Evolutionary conservation across 2,329 filamentous ascomycete genomes (phyloP).

Genomic region (Lachnellula hyalina): DNA sequence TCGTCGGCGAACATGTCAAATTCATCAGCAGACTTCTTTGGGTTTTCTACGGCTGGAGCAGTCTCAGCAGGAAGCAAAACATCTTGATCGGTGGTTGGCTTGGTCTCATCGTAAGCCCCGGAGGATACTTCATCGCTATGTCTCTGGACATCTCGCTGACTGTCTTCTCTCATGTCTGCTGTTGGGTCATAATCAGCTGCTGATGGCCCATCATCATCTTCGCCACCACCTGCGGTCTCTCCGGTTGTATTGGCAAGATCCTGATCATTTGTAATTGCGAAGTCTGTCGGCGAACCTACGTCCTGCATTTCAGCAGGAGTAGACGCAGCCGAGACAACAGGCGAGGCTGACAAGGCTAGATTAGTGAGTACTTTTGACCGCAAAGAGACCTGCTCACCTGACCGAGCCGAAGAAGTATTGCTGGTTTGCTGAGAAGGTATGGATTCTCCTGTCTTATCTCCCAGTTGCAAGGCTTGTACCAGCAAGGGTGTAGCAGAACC

Average conservation of each 20-base stretch:
- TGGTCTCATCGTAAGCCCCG: conserved; percentile 53
- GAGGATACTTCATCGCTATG: conserved; percentile 52
- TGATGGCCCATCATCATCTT: conserved; percentile 70
- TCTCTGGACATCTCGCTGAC: conserved; percentile 61
- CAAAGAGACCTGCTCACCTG: conserved; percentile 32
- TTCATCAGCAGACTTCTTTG: conserved; percentile 52
- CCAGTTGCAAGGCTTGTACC: conserved; percentile 51
- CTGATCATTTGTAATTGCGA: conserved; percentile 61
- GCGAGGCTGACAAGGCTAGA: conserved; percentile 18
- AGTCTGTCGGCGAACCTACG: conserved; percentile 36
- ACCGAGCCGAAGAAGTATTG: conserved; percentile 22
- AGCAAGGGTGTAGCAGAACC: conserved; percentile 65
- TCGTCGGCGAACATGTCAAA: conserved; percentile 89
- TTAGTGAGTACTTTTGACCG: conserved; percentile 11
- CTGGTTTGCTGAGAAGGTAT: conserved; percentile 25
- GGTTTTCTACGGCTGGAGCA: conserved; percentile 32
- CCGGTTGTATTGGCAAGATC: conserved; percentile 60
- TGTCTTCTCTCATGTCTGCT: conserved; percentile 81
- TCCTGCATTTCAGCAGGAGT: conserved; percentile 27
- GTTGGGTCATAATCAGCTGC: conserved; percentile 91
- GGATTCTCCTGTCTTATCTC: conserved; percentile 29
- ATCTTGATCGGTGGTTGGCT: conserved; percentile 47
- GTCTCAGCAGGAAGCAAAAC: conserved; percentile 37
- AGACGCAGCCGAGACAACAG: conserved; percentile 32
- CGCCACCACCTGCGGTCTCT: conserved; percentile 27